Percentiles rank a stretch among this genome's conserved stretches.
These are phyloP conservation scores for Magnaporthiopsis poae DNA, from an alignment of 2,329 filamentous ascomycete species.

Conservation along the genomic window DNA sequence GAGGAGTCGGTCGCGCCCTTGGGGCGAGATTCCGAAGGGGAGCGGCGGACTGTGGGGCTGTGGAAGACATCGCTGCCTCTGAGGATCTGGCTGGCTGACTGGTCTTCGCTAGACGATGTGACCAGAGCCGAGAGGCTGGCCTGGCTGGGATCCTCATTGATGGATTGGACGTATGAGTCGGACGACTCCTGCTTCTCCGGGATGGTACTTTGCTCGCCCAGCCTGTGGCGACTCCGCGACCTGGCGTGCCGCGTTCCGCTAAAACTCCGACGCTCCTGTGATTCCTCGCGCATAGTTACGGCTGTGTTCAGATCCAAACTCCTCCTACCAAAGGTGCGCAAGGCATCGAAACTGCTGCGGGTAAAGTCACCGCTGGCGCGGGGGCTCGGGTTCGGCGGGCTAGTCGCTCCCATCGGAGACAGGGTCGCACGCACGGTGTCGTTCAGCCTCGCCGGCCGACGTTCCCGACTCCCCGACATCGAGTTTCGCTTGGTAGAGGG, in stretches of 20 bases:
- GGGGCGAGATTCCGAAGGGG: constrained; percentile 28
- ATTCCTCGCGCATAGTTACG: constrained; percentile 29
- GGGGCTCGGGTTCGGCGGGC: constrained; percentile 38
- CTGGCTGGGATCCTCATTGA: constrained; percentile 53
- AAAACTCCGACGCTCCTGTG: constrained; percentile 47
- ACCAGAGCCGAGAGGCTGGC: constrained; percentile 55
- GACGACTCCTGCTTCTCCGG: constrained; percentile 50
- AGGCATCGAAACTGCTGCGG: constrained; percentile 44
- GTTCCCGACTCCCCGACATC: constrained; percentile 10
- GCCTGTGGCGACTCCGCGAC: constrained; percentile 39
- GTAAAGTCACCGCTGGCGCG: constrained; percentile 44
- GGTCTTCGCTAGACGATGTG: constrained; percentile 62
- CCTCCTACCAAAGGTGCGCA: constrained; percentile 35
- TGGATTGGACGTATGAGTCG: constrained; percentile 65
- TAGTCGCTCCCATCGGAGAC: constrained; percentile 37
- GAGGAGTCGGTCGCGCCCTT: background rate
- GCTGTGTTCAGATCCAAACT: constrained; percentile 40
- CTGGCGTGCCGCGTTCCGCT: constrained; percentile 44
- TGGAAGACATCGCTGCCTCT: constrained; percentile 80
- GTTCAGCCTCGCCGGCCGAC: constrained; percentile 30
- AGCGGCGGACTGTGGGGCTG: constrained; percentile 57
- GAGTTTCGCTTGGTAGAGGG: constrained; percentile 15
- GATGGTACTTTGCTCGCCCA: constrained; percentile 17
- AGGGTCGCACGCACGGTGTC: constrained; percentile 55
- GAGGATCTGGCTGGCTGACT: constrained; percentile 85